Base-by-base conservation (phyloP, 2,329 filamentous ascomycete species). In the Zasmidium citrigriseum region DNA sequence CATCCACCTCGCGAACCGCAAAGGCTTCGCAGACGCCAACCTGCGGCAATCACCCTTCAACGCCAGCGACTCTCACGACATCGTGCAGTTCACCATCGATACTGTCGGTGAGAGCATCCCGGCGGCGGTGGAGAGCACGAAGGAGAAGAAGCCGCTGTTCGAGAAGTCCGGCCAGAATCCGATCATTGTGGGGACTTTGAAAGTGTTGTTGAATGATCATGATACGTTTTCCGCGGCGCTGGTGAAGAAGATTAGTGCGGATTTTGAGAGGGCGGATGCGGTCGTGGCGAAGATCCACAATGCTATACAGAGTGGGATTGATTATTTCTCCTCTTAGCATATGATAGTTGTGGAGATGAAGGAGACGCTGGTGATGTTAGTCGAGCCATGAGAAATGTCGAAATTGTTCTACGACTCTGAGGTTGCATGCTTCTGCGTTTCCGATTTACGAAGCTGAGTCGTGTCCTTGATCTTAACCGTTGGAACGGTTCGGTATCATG, bases 1-100 rank as follows among this genome's bases (percentile, higher is more conserved):
- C 14, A 64, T 66, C 44, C 61, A 62, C 44, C 50, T 65, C 41
- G 59, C 65, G 18, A 67, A 68, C 47, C 59, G 65, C n/a, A 64
- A 65, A 54, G 65, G 65, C 46, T 48, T 55, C 27, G 49, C 48
- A 12, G 63, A 68, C 23, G 65, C 66, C 20, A 63, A 64, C 27
- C 57, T 68, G 2, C 55, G 58, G 11, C 46, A 57, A 3, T 46
- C 57, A 11, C 16, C 57, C 4, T 62, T 68, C 52, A 52, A 54
- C 38, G 56, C 58, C n/a, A 22, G 49, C 1, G 65, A 63, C 23
- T 64, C 64, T 11, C 58, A 52, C 11, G 51, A 53, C 11, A 61
- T 67, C 41, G 64, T 68, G 9, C 50, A 66, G 18, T 61, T 57
- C 41, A 59, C 59, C 1, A 58, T 58, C 12, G 59, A 64, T 21